phyloP scores from a whole-genome alignment of 176 grass and related monocot species.

The Ensete glaucum region DNA sequence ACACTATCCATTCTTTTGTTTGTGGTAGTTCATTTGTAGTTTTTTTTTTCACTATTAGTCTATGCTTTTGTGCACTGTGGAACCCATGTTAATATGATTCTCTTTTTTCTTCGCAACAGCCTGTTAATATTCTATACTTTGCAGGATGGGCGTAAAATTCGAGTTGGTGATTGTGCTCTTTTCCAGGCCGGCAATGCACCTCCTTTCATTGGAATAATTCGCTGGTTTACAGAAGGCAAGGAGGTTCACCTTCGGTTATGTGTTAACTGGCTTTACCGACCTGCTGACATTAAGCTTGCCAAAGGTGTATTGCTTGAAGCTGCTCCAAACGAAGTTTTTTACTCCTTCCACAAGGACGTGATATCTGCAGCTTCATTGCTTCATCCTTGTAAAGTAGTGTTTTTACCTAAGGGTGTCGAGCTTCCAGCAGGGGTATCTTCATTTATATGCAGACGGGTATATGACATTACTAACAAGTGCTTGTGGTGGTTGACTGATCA shows the following conservation, averaged over 20 bases:
- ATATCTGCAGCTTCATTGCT: slow-evolving; percentile 55
- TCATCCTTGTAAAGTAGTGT: slow-evolving; percentile 81
- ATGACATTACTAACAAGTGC: slow-evolving; percentile 73
- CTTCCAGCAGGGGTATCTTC: slow-evolving; percentile 63
- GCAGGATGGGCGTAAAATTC: slow-evolving; percentile 64
- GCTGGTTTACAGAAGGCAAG: slow-evolving; percentile 42
- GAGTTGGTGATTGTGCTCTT: slow-evolving; percentile 62
- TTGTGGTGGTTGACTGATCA: slow-evolving; percentile 78
- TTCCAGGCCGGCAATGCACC: slow-evolving; percentile 53
- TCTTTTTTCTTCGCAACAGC: not conserved
- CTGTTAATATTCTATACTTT: slow-evolving; percentile 24
- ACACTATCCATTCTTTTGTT: not conserved
- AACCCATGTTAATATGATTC: not conserved
- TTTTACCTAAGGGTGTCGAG: slow-evolving; percentile 59
- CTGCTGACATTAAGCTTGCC: slow-evolving; percentile 60
- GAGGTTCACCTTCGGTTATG: slow-evolving; percentile 39
- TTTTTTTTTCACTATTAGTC: not conserved
- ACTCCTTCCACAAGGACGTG: slow-evolving; percentile 75
- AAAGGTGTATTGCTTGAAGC: slow-evolving; percentile 48
- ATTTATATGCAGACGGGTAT: slow-evolving; percentile 70
- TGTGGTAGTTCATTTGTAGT: not conserved
- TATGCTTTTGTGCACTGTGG: not conserved
- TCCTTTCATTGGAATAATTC: slow-evolving; percentile 79
- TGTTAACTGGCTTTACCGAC: slow-evolving; percentile 84
- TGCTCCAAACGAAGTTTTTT: slow-evolving; percentile 76